Base-by-base conservation (phyloP, 495 filamentous ascomycete genomes). In the Talaromyces ruber region DNA sequence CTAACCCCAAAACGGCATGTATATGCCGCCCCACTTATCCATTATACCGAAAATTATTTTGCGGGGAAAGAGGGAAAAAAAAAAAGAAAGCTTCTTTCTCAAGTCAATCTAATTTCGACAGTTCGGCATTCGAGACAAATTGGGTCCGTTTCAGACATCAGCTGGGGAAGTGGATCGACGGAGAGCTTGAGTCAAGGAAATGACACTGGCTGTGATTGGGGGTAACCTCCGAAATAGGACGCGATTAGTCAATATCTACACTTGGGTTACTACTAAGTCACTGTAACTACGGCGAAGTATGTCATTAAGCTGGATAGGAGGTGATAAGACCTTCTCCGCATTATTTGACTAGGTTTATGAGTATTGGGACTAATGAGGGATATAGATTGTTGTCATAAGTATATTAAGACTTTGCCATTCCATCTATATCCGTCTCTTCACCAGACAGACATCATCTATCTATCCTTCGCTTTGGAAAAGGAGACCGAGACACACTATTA, bases 181-280 rank as follows among this genome's bases (percentile, higher is more conserved):
- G 28, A 9, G 16, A n/a, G n/a, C n/a, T 39, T 39, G 34, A 25
- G 32, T 47, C 18, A 58, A 34, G 16, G 21, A 32, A 16, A 39
- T 59, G 58, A 43, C 58, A 59, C 8, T 39, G 18, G 58, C 34
- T 45, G 30, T 59, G 58, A 59, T 59, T 59, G 58, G 58, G 34
- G 58, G 25, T 47, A 59, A 59, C 50, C 58, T 59, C 58, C 58
- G 58, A 59, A 59, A 29, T 21, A 59, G 58, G 58, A 26, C 18
- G 21, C 14, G 16, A 47, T 47, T 47, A 21, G 43, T 47, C 43
- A 54, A 28, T 54, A 54, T 54, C 51, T 54, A 28, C 28, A n/a
- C 11, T 8, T 12, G 3, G 7, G 51, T 28, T 28, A 22, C 21
- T 34, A 34, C 30, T 34, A 12, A 8, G 29, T 11, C 11, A 12